phyloP scores from a whole-genome alignment of 1,284 basidiomycete species.

The Ganoderma lingzhi region DNA sequence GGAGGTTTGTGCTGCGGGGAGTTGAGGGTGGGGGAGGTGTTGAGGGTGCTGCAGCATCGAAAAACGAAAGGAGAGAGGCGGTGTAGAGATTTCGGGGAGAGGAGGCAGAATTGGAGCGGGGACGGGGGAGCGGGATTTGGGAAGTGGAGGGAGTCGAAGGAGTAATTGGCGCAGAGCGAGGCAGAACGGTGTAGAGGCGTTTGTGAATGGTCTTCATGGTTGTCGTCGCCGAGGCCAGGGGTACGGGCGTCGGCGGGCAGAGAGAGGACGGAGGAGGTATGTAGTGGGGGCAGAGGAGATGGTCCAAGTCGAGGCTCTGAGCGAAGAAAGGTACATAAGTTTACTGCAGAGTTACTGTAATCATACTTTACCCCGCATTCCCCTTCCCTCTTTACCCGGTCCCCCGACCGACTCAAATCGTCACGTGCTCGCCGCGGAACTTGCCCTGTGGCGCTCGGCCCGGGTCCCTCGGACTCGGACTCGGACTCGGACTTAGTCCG shows the following conservation, averaged over 20 bases:
- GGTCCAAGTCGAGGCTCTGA: conserved; percentile 8
- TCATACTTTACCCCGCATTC: conserved; percentile 1
- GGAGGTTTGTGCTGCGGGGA: conserved; percentile 48
- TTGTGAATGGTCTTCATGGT: conserved; percentile 63
- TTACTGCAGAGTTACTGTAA: too few relatives aligned
- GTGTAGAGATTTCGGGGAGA: conserved; percentile 53
- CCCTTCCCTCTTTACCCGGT: conserved; percentile 11
- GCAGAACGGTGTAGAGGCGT: conserved; percentile 57
- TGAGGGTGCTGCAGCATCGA: conserved; percentile 49
- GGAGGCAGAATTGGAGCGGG: conserved; percentile 55
- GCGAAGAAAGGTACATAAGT: background rate
- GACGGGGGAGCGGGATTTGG: conserved; percentile 47
- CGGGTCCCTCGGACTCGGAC: background rate
- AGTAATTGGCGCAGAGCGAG: conserved; percentile 40
- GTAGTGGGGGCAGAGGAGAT: conserved; percentile 7
- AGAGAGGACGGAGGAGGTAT: background rate
- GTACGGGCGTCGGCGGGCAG: conserved; percentile 3
- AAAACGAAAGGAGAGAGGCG: conserved; percentile 53
- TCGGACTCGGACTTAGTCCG: background rate
- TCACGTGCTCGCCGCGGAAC: conserved; percentile 15
- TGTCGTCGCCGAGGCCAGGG: conserved; percentile 15
- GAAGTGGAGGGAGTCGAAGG: conserved; percentile 36
- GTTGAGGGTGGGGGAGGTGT: conserved; percentile 51
- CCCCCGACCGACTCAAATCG: conserved; percentile 16
- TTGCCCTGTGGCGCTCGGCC: background rate